Base-by-base conservation (phyloP, 805 yeast species). In the Wickerhamomyces bisporus region DNA sequence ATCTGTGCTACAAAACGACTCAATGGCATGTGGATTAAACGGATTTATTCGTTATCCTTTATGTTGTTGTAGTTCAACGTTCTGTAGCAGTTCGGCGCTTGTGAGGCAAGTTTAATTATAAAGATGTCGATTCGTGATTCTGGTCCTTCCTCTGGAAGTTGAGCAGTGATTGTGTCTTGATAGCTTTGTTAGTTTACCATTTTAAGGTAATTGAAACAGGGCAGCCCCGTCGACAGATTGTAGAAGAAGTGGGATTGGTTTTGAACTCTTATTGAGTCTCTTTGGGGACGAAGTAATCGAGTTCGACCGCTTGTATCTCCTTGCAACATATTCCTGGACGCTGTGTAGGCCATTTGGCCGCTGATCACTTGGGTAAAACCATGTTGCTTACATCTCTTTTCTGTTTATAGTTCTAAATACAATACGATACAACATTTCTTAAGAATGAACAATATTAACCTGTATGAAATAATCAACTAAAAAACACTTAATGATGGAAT, bases 311-410 rank as follows among this genome's bases (percentile, higher is more conserved):
- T 59, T 64, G 68, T 75, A 66, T 63, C 63, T 63, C 74, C 81
- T 67, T 71, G 95, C 96, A 78, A 91, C 95, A 91, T 91, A 91
- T 91, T 91, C 98, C 98, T 91, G 84, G 75, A 87, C 96, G 79
- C 91, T 89, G 82, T 94, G 95, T 73, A 84, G 77, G 85, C 82
- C 84, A 71, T 75, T 71, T 68, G 93, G 79, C 94, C 79, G 57
- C 73, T 91, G 78, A 81, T 82, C 95, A 93, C 79, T 86, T 86
- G 96, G 91, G 98, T 88, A 86, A 86, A 89, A 89, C 98, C 98
- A 89, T 91, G 95, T 87, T 80, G 97, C 95, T 70, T 62, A 91
- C 97, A 91, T 80, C 54, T 60, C 38, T 40, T 43, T n/a, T n/a
- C n/a, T 39, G 34, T 44, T 20, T 30, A 34, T 35, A 17, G 30